phyloP scores from a whole-genome alignment of 345 rosid species.

The Populus nigra region DNA sequence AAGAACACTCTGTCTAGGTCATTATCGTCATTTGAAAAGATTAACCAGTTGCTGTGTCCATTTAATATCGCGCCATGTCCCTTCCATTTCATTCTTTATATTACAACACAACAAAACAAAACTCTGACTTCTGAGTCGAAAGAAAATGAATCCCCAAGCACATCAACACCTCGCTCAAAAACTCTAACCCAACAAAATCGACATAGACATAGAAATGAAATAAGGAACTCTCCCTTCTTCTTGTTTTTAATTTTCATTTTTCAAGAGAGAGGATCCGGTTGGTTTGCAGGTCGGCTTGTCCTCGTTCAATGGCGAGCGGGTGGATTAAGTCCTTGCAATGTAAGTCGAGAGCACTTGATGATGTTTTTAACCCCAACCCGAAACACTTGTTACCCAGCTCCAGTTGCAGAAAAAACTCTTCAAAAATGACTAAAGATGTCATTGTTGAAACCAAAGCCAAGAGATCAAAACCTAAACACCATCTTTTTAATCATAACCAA shows the following conservation, averaged over 20 bases:
- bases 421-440: conserved; percentile 62
- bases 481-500: neutral
- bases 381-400: conserved; percentile 48
- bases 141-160: neutral
- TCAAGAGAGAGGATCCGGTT: neutral
- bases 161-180: neutral
- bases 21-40: conserved; percentile 24
- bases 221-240: neutral
- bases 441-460: conserved; percentile 51
- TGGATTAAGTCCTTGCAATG: conserved; percentile 95
- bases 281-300: neutral
- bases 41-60: neutral
- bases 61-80: conserved; percentile 49
- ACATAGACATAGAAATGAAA: neutral
- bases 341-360: conserved; percentile 88
- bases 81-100: conserved; percentile 11
- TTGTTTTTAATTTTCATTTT: neutral
- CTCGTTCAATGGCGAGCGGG: conserved; percentile 56
- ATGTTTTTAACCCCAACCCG: conserved; percentile 60
- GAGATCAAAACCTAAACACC: conserved; percentile 1
- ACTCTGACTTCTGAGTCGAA: neutral
- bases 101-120: neutral
- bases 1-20: conserved; percentile 5
- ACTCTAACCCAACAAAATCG: neutral
- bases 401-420: conserved; percentile 63